Evolutionary conservation across 441 rosid genomes (phyloP), one percentile per base, ranked within the genome.

Genomic region (Euphorbia schlechtendalii): DNA sequence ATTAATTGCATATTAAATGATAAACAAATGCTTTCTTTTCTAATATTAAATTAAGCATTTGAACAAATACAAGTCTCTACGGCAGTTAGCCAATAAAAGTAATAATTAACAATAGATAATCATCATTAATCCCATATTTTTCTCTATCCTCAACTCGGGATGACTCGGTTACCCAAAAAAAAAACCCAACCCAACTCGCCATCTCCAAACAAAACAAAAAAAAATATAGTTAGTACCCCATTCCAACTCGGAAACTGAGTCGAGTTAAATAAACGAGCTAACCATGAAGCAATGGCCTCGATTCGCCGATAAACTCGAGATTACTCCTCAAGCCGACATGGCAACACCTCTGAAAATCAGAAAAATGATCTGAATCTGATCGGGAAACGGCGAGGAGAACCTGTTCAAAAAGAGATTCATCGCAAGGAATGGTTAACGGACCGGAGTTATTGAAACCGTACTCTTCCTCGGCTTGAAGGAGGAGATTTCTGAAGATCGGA

Each of bases 351-450:
- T 76, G 78, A 32, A 80, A 17, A 30, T 85, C 90, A 5, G 62
- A 64, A 59, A 32, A 32, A 3, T 74, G 60, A 14, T 32, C 71
- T 24, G 79, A 49, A 8, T 74, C 83, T 5, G 86, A 70, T 38
- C 77, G 63, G 18, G 84, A 78, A 18, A 88, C 74, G n/a, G 67
- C 75, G 13, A 80, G 83, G 43, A 93, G 77, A 14, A 81, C 72
- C 70, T 89, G 95, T 62, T 90, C 96, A 67, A 93, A 93, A 11
- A 80, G 71, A 20, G 82, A 72, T 83, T 90, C 99, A 45, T 90
- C 96, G 32, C 97, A 88, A 4, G 99, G 99, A 70, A 93, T 74
- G 12, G 85, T 75, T 34, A 93, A 63, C 41, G 97, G 97, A 0
- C 99, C 99, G 3, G 32, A 69, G 80, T 86, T 80, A 4, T 53